Evolutionary conservation across 2,329 filamentous ascomycete genomes (phyloP).

Genomic region (Colletotrichum tropicicola): DNA sequence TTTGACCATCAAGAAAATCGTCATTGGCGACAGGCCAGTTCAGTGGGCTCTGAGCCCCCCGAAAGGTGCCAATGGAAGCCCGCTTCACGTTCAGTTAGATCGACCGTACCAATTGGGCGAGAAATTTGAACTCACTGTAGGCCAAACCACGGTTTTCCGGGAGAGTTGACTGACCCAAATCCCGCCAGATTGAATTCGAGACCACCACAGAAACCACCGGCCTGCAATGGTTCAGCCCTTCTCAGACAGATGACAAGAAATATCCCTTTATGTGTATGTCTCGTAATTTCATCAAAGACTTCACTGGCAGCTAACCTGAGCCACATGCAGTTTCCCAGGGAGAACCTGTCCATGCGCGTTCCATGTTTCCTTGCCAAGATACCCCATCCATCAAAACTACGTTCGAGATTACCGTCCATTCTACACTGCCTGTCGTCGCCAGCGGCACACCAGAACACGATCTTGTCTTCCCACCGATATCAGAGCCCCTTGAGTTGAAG

Average conservation of each 20-base stretch:
- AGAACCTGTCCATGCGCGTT: slow-evolving; percentile 93
- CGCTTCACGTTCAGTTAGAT: not conserved
- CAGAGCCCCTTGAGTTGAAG: not conserved
- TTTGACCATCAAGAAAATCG: not conserved
- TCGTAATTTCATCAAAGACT: not conserved
- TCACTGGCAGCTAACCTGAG: not conserved
- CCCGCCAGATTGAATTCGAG: slow-evolving; percentile 70
- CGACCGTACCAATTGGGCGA: not conserved
- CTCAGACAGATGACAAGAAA: slow-evolving; percentile 93
- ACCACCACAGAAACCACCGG: slow-evolving; percentile 92
- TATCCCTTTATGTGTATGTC: slow-evolving; percentile 83
- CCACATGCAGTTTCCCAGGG: slow-evolving; percentile 80
- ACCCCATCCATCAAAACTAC: slow-evolving; percentile 96
- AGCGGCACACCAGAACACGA: slow-evolving; percentile 70
- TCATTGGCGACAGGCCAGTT: not conserved
- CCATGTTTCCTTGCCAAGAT: slow-evolving; percentile 95
- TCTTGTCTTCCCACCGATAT: not conserved
- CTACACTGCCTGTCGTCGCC: slow-evolving; percentile 85
- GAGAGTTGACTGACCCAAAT: not conserved
- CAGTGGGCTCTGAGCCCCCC: not conserved
- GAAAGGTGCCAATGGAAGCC: not conserved
- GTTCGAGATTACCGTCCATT: slow-evolving; percentile 87
- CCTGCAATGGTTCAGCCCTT: slow-evolving; percentile 91
- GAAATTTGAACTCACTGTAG: not conserved
- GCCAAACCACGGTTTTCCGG: not conserved